Conservation (phyloP, 306 rosid species). For the Castanea mollissima region DNA sequence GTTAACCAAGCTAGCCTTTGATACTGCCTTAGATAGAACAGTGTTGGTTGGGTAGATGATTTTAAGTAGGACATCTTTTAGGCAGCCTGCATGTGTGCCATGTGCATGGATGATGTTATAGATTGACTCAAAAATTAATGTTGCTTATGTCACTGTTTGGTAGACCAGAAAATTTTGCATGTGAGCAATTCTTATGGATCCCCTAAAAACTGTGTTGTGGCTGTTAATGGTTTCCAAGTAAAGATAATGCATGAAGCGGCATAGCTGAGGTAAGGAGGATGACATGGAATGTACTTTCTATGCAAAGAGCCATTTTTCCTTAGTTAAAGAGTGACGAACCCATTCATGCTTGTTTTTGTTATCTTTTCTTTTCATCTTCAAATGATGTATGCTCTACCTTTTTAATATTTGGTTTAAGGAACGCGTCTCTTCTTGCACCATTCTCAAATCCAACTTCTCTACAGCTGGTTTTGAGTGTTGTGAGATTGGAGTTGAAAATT, state of each 20-base stretch:
- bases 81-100: constrained; percentile 35
- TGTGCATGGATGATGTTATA: constrained; percentile 31
- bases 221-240: neutral
- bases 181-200: neutral
- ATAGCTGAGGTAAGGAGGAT: constrained; percentile 1
- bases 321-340: constrained; percentile 43
- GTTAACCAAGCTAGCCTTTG: neutral
- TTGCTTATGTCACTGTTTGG: constrained; percentile 19
- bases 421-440: constrained; percentile 25
- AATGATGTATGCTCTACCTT: constrained; percentile 15
- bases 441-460: neutral
- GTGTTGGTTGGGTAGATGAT: neutral
- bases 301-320: constrained; percentile 49
- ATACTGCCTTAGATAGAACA: neutral
- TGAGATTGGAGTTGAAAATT: neutral
- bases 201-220: neutral
- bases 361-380: neutral
- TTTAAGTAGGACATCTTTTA: neutral
- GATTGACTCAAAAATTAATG: constrained; percentile 27
- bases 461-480: constrained; percentile 19
- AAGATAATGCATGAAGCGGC: constrained; percentile 8
- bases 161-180: neutral
- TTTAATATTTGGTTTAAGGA: neutral
- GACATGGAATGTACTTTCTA: constrained; percentile 15
- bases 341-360: constrained; percentile 20